Percentiles rank a stretch among this genome's conserved stretches.
These are phyloP conservation scores for Venustampulla echinocandica DNA, from an alignment of 495 filamentous ascomycete genomes.

Conservation along the genomic window DNA sequence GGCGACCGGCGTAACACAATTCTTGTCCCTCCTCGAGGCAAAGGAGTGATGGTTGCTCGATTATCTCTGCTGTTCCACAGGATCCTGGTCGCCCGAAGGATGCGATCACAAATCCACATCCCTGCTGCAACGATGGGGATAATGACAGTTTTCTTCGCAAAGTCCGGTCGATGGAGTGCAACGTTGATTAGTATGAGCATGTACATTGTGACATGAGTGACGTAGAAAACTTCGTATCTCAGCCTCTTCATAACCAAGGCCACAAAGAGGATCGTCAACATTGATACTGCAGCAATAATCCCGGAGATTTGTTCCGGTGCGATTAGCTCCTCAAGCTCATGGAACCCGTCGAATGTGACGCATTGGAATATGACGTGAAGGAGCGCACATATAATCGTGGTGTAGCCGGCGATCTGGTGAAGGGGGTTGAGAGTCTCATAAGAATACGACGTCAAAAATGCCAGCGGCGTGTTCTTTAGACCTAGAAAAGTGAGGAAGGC, in stretches of 20 bases:
- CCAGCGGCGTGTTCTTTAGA: constrained; percentile 52
- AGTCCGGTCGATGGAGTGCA: constrained; percentile 44
- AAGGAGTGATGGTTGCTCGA: constrained; percentile 42
- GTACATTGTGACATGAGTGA: constrained; percentile 44
- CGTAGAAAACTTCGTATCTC: constrained; percentile 51
- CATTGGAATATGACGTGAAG: constrained; percentile 38
- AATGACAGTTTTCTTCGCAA: constrained; percentile 29
- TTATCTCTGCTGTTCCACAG: constrained; percentile 46
- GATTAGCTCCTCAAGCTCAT: constrained; percentile 24
- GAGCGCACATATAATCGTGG: constrained; percentile 36
- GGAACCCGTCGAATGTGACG: constrained; percentile 21
- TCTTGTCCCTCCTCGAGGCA: constrained; percentile 47
- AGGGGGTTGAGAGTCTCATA: constrained; percentile 54
- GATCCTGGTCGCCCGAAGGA: constrained; percentile 38
- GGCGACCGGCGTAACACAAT: constrained; percentile 42
- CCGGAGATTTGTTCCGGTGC: constrained; percentile 35
- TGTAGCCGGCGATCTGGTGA: constrained; percentile 50
- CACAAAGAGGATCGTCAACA: constrained; percentile 31
- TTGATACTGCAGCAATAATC: constrained; percentile 40
- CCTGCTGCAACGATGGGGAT: constrained; percentile 36
- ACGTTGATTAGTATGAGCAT: constrained; percentile 40
- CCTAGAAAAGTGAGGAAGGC: constrained; percentile 49
- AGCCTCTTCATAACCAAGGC: constrained; percentile 29
- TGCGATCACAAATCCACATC: constrained; percentile 44
- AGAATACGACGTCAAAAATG: constrained; percentile 46